Percentiles rank a stretch among this genome's conserved stretches.
These are phyloP conservation scores for Komagataea norvegica DNA, from an alignment of 1,139 yeast genomes.

Conservation along the genomic window DNA sequence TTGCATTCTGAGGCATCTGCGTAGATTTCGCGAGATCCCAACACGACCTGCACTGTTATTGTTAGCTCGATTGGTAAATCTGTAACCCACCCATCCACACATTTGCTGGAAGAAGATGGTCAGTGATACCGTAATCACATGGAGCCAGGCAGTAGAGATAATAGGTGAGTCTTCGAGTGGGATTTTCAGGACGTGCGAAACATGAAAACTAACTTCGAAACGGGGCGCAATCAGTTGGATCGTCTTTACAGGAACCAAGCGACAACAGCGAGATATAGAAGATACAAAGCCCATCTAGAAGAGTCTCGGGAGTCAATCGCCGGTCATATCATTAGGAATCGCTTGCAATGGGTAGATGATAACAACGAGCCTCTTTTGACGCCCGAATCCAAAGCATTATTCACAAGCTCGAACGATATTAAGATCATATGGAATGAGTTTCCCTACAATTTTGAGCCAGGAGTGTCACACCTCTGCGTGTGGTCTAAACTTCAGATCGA, in stretches of 20 bases:
- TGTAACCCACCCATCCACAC: no score
- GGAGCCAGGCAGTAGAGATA: slow-evolving; percentile 13
- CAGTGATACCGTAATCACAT: no score
- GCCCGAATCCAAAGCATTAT: slow-evolving; percentile 18
- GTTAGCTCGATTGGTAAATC: no score
- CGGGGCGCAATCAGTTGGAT: slow-evolving; percentile 13
- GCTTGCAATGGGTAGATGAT: slow-evolving; percentile 16
- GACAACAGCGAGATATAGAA: slow-evolving; percentile 11
- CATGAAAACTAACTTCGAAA: no score
- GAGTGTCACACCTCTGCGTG: slow-evolving; percentile 32
- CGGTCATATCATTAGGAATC: slow-evolving; percentile 13
- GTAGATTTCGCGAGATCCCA: no score
- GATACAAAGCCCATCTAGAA: slow-evolving; percentile 8
- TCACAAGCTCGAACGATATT: slow-evolving; percentile 18
- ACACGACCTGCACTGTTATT: no score
- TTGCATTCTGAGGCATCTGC: no score
- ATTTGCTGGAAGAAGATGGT: no score
- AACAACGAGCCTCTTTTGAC: slow-evolving; percentile 7
- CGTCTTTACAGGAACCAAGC: slow-evolving; percentile 16
- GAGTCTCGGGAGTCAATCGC: slow-evolving; percentile 11
- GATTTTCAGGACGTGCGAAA: background rate
- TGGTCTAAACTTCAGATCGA: slow-evolving; percentile 38
- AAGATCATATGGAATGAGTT: slow-evolving; percentile 33
- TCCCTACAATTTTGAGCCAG: slow-evolving; percentile 33
- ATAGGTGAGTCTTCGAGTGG: slow-evolving; percentile 12